Percentiles rank a stretch among this genome's conserved stretches.
phyloP scores from a whole-genome alignment of 1,284 basidiomycete species.

The Moesziomyces globuligerus region DNA sequence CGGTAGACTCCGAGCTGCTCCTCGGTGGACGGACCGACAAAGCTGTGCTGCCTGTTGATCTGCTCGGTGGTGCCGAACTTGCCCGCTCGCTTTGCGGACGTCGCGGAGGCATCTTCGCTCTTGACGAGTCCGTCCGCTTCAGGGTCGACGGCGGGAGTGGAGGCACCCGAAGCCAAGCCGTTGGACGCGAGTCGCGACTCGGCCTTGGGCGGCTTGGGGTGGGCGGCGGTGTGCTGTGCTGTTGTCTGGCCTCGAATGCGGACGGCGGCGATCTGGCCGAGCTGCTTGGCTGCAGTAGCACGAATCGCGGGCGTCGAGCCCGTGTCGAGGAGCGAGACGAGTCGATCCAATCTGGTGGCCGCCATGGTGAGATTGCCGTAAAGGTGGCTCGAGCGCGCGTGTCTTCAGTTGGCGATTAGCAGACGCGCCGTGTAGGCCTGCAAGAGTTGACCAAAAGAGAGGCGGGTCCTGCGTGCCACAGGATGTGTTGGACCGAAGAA shows the following conservation, averaged over 20 bases:
- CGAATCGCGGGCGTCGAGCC: constrained; percentile 86
- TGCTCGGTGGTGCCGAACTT: constrained; percentile 47
- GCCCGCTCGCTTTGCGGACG: constrained; percentile 9
- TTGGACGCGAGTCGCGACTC: constrained; percentile 8
- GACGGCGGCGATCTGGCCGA: constrained; percentile 80
- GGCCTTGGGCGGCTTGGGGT: constrained; percentile 17
- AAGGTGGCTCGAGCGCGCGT: no score
- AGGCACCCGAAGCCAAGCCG: constrained; percentile 30
- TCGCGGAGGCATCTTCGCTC: constrained; percentile 18
- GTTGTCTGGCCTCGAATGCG: constrained; percentile 70
- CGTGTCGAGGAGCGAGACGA: constrained; percentile 88
- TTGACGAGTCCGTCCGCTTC: constrained; percentile 42
- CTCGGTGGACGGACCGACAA: constrained; percentile 27
- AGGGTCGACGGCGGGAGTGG: constrained; percentile 30
- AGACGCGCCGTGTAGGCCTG: no score
- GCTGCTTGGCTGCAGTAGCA: constrained; percentile 88
- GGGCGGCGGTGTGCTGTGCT: constrained; percentile 28
- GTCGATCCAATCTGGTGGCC: constrained; percentile 77
- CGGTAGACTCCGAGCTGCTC: constrained; percentile 41
- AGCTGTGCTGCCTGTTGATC: constrained; percentile 40
- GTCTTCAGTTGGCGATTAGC: no score
- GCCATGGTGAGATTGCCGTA: constrained; percentile 48
- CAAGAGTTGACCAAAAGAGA: no score
- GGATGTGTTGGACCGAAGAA: no score
- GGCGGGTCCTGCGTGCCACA: no score